Base-by-base conservation (phyloP, 176 grass and related monocot species). In the Urochloa ruziziensis region DNA sequence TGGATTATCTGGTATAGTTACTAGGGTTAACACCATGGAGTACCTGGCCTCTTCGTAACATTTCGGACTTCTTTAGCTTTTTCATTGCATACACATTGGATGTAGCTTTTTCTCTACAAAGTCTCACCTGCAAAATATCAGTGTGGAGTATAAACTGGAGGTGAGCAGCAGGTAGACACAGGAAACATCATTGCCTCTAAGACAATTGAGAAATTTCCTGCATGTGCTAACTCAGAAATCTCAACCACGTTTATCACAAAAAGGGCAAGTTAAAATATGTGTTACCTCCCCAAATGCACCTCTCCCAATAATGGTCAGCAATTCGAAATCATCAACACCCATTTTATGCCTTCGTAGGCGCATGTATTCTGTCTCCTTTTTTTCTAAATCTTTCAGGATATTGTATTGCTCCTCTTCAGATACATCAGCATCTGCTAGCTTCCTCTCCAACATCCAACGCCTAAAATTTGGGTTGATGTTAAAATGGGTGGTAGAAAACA, bases 31-130 rank as follows among this genome's bases (percentile, higher is more conserved):
- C 32, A 73, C 21, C 62, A 71, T 73, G 75, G 57, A 44, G 35
- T 89, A 94, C 92, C 92, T 94, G 89, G 46, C 89, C 92, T 80
- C 92, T 89, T 48, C 92, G 89, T 87, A 94, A 88, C 92, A 94
- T 94, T 87, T 94, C 92, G 43, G 89, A 91, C 58, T 94, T 94
- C 56, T 94, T 89, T 46, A 94, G 92, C 79, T 94, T 94, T 89
- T 91, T 94, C 89, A 94, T 94, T 68, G 89, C 89, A 87, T 94
- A 91, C 2, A 94, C 89, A 89, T 94, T 80, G 33, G 80, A 77
- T 43, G 92, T 89, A 67, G 77, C 64, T 64, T 91, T 91, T 73
- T 87, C 89, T 94, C 87, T 89, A 82, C 92, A 94, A 56, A 94
- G 86, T 76, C 89, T 94, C 69, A 94, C 92, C 92, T 94, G 86